Evolutionary conservation across 139 green algal species (phyloP).

Genomic region (Coelastrella sp.): DNA sequence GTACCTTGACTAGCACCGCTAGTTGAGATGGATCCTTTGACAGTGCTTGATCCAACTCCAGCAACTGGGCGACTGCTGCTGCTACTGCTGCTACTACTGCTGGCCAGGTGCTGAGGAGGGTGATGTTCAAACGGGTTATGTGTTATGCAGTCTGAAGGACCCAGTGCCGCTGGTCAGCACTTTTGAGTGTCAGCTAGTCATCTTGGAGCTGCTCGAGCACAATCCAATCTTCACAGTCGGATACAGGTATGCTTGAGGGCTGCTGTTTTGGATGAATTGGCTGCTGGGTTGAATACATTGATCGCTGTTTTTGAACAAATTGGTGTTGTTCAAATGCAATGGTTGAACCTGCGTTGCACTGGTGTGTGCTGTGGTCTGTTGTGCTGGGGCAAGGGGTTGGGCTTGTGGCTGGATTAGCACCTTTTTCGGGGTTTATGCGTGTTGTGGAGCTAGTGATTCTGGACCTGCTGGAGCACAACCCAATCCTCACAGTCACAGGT

Average conservation of each 20-base stretch:
- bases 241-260: conserved; percentile 31
- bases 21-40: no score
- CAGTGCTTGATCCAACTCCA: no score
- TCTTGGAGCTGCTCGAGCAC: conserved; percentile 90
- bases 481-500: conserved; percentile 92
- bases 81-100: background rate
- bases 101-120: conserved; percentile 58
- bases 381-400: no score
- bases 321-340: no score
- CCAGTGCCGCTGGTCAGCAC: conserved; percentile 76
- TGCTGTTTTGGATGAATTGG: background rate
- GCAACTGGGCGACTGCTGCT: background rate
- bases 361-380: no score
- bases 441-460: conserved; percentile 62
- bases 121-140: conserved; percentile 94
- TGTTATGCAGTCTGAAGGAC: conserved; percentile 86
- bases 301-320: no score
- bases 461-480: conserved; percentile 94
- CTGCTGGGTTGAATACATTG: background rate
- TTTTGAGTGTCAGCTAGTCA: conserved; percentile 82
- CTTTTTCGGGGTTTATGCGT: no score
- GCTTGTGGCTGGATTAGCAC: no score
- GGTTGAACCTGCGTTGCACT: no score
- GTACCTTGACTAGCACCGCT: no score
- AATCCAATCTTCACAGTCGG: conserved; percentile 98